Evolutionary conservation across 2,329 filamentous ascomycete species (phyloP).

Genomic region (Didymella lethalis): DNA sequence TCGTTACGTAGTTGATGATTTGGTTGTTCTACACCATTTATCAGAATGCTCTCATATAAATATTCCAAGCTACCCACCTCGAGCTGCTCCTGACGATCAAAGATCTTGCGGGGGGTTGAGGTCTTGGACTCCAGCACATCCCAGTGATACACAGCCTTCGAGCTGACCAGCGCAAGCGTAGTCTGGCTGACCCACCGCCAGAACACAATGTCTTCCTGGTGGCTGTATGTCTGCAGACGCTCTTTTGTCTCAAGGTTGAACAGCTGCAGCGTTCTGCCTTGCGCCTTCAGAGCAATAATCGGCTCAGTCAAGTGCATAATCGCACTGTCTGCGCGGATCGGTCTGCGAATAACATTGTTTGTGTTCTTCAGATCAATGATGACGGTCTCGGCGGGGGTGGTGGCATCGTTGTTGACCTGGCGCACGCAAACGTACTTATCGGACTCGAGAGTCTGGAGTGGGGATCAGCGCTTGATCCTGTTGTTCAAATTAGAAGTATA

Average conservation of each 20-base stretch:
- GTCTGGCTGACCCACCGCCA: conserved; percentile 99
- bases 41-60: conserved; percentile 9
- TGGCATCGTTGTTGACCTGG: conserved; percentile 82
- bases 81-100: conserved; percentile 92
- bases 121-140: conserved; percentile 89
- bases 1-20: conserved; percentile 99
- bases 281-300: conserved; percentile 95
- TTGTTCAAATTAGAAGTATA: neutral
- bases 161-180: conserved; percentile 88
- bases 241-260: conserved; percentile 93
- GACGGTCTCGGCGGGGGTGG: conserved; percentile 88
- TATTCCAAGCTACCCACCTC: conserved; percentile 63
- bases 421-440: conserved; percentile 96
- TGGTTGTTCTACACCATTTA: conserved; percentile 75
- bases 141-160: conserved; percentile 94
- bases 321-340: conserved; percentile 98
- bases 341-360: conserved; percentile 92
- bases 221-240: conserved; percentile 95
- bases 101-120: conserved; percentile 81
- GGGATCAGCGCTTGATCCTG: conserved; percentile 31
- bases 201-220: conserved; percentile 97
- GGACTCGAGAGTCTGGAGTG: conserved; percentile 87
- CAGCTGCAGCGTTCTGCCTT: conserved; percentile 93
- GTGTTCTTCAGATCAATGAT: conserved; percentile 97
- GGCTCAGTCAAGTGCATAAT: conserved; percentile 99